Evolutionary conservation across 805 yeast species (phyloP), one percentile per base, ranked within the genome.

Genomic region (Schizosaccharomyces cryophilus): DNA sequence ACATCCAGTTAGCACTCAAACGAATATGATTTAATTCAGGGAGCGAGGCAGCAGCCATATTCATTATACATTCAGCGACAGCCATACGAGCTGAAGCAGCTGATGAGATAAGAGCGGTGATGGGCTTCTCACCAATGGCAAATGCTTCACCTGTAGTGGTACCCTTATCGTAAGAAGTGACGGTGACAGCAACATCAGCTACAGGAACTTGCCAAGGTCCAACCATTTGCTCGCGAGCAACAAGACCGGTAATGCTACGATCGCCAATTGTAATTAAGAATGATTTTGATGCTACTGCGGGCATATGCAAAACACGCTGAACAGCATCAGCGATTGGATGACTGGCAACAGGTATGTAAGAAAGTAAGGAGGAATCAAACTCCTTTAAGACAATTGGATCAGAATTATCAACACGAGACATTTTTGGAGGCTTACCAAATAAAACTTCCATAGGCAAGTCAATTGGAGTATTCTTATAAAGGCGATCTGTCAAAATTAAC

Each of bases 181-280:
- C 84, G 29, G 97, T 89, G 61, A 93, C 96, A 74, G 95, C 97
- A 61, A 89, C 96, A 70, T 93, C 97, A 19, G 97, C 93, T 40
- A 93, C 97, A 59, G 99, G 98, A 9, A 85, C 93, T 77, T 93
- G 99, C 97, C 97, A 93, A 69, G 97, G 97, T 48, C 98, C 98
- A 63, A 93, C 97, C 83, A 89, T 83, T 75, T 93, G 98, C 72
- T 93, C 98, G 71, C 98, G 83, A 68, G 94, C 97, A 64, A 93
- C 84, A 66, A 93, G 78, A 61, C 98, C 98, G 35, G 97, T 90
- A 64, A 93, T 93, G n/a, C 94, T 79, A 74, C 98, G 83, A 73
- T 93, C 98, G 73, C 96, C 98, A 70, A 93, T 93, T n/a, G 97
- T 93, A 70, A 93, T 85, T 69, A 93, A 77, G 77, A 93, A 93